Percentiles rank a stretch among this genome's conserved stretches.
Conservation (phyloP, 495 filamentous ascomycete species). For the Apodospora peruviana region DNA sequence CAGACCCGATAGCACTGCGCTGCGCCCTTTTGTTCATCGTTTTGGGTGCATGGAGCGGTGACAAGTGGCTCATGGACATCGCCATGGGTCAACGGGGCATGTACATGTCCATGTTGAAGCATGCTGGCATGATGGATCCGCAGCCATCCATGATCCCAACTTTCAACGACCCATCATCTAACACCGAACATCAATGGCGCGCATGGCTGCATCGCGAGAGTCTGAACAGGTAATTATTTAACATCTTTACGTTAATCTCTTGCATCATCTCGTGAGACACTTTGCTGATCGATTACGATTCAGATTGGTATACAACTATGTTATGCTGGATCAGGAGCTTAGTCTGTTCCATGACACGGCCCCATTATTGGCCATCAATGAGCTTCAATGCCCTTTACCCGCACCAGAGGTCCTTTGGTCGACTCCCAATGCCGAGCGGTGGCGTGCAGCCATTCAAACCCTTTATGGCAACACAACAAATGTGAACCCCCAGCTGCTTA, state of each 20-base stretch:
- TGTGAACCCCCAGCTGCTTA: conserved; percentile 30
- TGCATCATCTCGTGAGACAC: no score
- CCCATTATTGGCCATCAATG: conserved; percentile 51
- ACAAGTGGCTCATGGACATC: conserved; percentile 68
- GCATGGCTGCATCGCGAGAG: conserved; percentile 54
- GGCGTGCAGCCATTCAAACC: conserved; percentile 45
- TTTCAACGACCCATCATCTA: conserved; percentile 25
- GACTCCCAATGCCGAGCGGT: conserved; percentile 34
- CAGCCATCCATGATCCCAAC: conserved; percentile 29
- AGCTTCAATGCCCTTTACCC: conserved; percentile 54
- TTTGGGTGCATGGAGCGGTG: conserved; percentile 59
- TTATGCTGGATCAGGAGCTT: conserved; percentile 62
- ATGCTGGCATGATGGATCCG: conserved; percentile 46
- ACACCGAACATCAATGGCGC: conserved; percentile 47
- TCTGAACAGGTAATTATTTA: conserved; percentile 46
- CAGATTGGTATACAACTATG: conserved; percentile 59
- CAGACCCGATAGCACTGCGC: conserved; percentile 51
- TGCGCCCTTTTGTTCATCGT: conserved; percentile 57
- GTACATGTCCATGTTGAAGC: conserved; percentile 58
- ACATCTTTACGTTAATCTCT: no score
- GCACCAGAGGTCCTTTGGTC: conserved; percentile 50
- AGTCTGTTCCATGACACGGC: conserved; percentile 57
- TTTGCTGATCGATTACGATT: neutral
- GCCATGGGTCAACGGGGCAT: conserved; percentile 63
- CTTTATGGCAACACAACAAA: conserved; percentile 35